phyloP scores from a whole-genome alignment of 768 basidiomycete genomes.

The Tylopilus felleus region DNA sequence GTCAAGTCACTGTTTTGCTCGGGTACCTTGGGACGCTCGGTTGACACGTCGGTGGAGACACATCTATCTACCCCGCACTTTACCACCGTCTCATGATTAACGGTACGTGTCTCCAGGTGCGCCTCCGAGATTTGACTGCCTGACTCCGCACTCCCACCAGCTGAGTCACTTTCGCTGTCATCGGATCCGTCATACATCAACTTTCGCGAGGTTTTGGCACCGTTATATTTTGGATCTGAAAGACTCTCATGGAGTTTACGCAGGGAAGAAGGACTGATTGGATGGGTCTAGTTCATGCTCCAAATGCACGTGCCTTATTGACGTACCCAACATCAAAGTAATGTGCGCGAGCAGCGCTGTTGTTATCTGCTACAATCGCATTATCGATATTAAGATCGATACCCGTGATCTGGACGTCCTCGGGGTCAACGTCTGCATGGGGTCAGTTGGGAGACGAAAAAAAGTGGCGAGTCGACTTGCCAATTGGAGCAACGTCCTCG shows the following conservation, averaged over 20 bases:
- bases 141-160: slow-evolving; percentile 14
- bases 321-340: slow-evolving; percentile 81
- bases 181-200: slow-evolving; percentile 43
- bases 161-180: slow-evolving; percentile 7
- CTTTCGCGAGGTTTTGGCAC: slow-evolving; percentile 59
- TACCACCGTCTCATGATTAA: slow-evolving; percentile 12
- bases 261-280: slow-evolving; percentile 61
- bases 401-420: slow-evolving; percentile 51
- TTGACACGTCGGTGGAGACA: slow-evolving; percentile 17
- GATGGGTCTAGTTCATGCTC: slow-evolving; percentile 2
- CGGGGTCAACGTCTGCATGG: slow-evolving; percentile 67
- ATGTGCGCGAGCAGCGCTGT: slow-evolving; percentile 57
- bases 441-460: slow-evolving; percentile 7
- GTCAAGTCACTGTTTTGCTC: slow-evolving; percentile 42
- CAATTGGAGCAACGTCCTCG: slow-evolving; percentile 63
- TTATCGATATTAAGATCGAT: slow-evolving; percentile 38
- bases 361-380: slow-evolving; percentile 29
- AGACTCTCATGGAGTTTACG: slow-evolving; percentile 63
- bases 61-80: slow-evolving; percentile 8
- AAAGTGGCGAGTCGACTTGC: slow-evolving; percentile 38
- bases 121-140: slow-evolving; percentile 22
- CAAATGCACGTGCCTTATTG: slow-evolving; percentile 21
- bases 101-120: slow-evolving; percentile 1
- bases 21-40: neutral
- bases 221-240: slow-evolving; percentile 77